Evolutionary conservation across 768 basidiomycete genomes (phyloP), one percentile per base, ranked within the genome.

Genomic region (Rhizopogon vinicolor): DNA sequence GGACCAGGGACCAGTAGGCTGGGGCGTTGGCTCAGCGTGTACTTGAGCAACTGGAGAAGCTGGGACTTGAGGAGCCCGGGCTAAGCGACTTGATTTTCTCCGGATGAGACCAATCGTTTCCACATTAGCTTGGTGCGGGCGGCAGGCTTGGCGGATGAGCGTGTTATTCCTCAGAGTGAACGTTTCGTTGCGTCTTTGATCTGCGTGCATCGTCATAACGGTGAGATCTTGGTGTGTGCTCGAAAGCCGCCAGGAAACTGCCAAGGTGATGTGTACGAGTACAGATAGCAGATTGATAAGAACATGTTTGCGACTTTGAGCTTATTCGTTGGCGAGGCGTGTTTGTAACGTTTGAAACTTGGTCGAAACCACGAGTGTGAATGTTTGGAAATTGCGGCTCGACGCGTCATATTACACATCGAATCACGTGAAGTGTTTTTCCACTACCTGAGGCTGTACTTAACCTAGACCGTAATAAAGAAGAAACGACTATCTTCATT

Each of bases 1-100:
- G 0, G 70, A 71, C 1, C 71, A 53, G 0, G 58, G 53, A 1
- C 73, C 75, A 1, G 75, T 77, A 3, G 76, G 75, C 44, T 68
- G 65, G 3, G 76, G 76, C 2, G 76, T 77, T 0, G 76, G 77
- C 18, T 62, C 56, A 6, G 55, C 60, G 35, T 68, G 56, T 35
- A 55, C 68, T 48, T 19, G 45, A 35, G 31, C 12, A 35, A 0
- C 18, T 14, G 13, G 33, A 13, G 35, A 35, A 13, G 18, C 18
- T 19, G 12, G 12, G 7, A 13, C 18, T 35, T 14, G 33, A 31
- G 31, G 31, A 10, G 12, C 49, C 42, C 56, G 9, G 19, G 22
- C 9, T 29, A 13, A 18, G 35, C 28, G 18, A 10, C 2, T 5
- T 39, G 56, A 39, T 0, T 35, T 22, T 48, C 43, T 10, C 31